phyloP scores from a whole-genome alignment of 805 yeast genomes.

The Saccharomycopsis amapae region DNA sequence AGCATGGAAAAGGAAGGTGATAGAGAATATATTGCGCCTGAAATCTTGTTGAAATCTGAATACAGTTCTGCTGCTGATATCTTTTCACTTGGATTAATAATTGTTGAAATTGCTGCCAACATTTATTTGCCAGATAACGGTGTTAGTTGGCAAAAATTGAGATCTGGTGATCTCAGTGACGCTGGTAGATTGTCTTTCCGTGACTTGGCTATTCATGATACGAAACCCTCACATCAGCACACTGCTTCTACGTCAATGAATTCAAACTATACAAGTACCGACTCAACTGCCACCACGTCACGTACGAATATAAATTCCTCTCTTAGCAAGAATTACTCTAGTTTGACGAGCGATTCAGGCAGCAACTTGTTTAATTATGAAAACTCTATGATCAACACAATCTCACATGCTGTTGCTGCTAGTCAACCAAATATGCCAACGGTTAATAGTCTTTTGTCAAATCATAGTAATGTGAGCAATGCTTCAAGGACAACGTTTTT shows the following conservation, averaged over 20 bases:
- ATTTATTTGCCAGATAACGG: conserved; percentile 94
- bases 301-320: neutral
- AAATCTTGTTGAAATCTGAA: conserved; percentile 70
- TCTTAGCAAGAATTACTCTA: neutral
- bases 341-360: conserved; percentile 5
- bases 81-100: conserved; percentile 87
- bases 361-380: neutral
- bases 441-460: neutral
- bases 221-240: neutral
- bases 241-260: neutral
- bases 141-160: conserved; percentile 87
- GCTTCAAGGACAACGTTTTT: conserved; percentile 43
- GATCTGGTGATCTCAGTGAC: conserved; percentile 93
- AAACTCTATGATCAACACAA: neutral
- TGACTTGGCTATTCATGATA: conserved; percentile 39
- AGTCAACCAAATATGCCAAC: neutral
- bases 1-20: conserved; percentile 84
- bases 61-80: conserved; percentile 93
- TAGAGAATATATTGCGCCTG: conserved; percentile 96
- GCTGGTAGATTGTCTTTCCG: conserved; percentile 82
- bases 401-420: neutral
- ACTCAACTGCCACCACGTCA: neutral
- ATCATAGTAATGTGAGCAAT: neutral
- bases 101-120: conserved; percentile 94
- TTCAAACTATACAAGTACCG: neutral